Percentiles rank a stretch among this genome's conserved stretches.
Evolutionary conservation across 2,329 filamentous ascomycete species (phyloP).

Genomic region (Hypoxylon sp.): DNA sequence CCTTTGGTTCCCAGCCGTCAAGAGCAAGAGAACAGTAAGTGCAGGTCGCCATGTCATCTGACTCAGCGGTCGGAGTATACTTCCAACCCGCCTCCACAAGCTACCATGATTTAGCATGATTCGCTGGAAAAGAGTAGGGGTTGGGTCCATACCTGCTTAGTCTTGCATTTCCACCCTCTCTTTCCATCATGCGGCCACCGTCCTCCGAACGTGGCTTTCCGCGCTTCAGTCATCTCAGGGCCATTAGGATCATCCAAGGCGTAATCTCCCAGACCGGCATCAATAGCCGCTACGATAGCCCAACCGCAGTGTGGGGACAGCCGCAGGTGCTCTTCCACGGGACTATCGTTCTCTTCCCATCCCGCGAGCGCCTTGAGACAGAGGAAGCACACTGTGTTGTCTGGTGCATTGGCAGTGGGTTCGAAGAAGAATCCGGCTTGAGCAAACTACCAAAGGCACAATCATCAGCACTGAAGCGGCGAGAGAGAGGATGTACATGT

Average conservation of each 20-base stretch:
- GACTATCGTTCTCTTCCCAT: constrained; percentile 90
- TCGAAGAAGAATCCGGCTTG: constrained; percentile 92
- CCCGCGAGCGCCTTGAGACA: constrained; percentile 88
- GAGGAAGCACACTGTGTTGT: constrained; percentile 92
- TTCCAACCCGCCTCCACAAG: constrained; percentile 95
- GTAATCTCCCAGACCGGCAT: constrained; percentile 73
- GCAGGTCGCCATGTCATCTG: constrained; percentile 91
- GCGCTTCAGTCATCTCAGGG: constrained; percentile 79
- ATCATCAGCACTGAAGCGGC: constrained; percentile 32
- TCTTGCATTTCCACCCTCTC: constrained; percentile 90
- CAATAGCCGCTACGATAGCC: constrained; percentile 79
- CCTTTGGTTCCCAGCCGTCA: constrained; percentile 94
- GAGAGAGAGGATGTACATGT: constrained; percentile 8
- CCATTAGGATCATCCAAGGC: constrained; percentile 81
- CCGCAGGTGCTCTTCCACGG: constrained; percentile 86
- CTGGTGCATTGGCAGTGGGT: constrained; percentile 79
- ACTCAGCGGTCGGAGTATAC: constrained; percentile 86
- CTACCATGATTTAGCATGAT: constrained; percentile 60
- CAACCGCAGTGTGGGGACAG: constrained; percentile 88
- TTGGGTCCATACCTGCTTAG: constrained; percentile 76
- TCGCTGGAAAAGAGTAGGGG: not conserved
- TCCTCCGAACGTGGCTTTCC: constrained; percentile 85
- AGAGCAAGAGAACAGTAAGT: constrained; percentile 90
- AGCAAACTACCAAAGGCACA: constrained; percentile 74
- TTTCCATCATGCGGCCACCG: constrained; percentile 92